These are phyloP conservation scores for Cercospora sp. DNA, from an alignment of 2,329 filamentous ascomycete species.

Conservation along the genomic window DNA sequence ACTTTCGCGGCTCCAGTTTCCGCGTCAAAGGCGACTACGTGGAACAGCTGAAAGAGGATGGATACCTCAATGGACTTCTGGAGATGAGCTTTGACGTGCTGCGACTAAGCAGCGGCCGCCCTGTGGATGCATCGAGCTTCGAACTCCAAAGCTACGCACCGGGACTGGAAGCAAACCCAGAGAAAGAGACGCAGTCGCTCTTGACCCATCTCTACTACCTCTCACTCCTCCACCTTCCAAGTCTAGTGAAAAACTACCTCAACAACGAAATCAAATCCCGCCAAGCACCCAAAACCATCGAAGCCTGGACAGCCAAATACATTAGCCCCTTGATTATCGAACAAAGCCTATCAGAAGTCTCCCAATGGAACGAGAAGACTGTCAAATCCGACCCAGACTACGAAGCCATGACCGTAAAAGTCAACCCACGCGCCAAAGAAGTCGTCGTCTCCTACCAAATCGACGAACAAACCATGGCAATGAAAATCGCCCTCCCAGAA, in stretches of 20 bases:
- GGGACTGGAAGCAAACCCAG: constrained; percentile 58
- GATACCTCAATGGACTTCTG: constrained; percentile 68
- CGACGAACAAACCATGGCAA: constrained; percentile 81
- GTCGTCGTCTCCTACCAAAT: constrained; percentile 82
- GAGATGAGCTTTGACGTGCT: constrained; percentile 83
- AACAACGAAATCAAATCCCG: constrained; percentile 71
- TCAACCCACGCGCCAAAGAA: constrained; percentile 70
- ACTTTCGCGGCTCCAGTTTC: constrained; percentile 64
- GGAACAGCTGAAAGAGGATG: constrained; percentile 72
- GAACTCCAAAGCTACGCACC: constrained; percentile 66
- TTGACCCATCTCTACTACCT: constrained; percentile 85
- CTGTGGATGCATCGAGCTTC: constrained; percentile 69
- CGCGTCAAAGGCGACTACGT: constrained; percentile 81
- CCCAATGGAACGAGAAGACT: constrained; percentile 60
- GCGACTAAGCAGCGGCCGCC: constrained; percentile 71
- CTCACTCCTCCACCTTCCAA: constrained; percentile 72
- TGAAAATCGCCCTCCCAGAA: constrained; percentile 76
- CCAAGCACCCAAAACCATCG: constrained; percentile 76
- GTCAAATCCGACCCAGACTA: constrained; percentile 45
- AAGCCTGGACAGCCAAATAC: constrained; percentile 79
- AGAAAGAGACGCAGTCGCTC: constrained; percentile 78
- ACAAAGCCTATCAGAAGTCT: constrained; percentile 66
- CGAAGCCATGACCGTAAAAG: constrained; percentile 65
- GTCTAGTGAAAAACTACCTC: constrained; percentile 80
- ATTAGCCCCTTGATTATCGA: constrained; percentile 72